Evolutionary conservation across 2,329 filamentous ascomycete species (phyloP).

Genomic region (Colletotrichum sansevieriae): DNA sequence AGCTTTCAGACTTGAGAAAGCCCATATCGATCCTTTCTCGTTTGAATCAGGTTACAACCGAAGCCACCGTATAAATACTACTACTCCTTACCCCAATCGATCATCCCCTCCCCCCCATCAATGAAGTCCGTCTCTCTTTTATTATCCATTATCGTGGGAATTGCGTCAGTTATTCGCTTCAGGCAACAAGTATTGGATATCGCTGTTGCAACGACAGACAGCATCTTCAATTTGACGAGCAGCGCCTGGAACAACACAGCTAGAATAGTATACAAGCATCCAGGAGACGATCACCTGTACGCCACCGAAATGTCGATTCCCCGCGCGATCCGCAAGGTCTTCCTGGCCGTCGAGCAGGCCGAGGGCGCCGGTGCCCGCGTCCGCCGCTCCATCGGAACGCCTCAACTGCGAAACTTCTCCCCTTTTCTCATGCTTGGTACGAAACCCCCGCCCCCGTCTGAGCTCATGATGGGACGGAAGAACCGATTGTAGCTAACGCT

Average conservation of each 20-base stretch:
- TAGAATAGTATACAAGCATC: conserved; percentile 13
- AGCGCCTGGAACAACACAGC: not conserved
- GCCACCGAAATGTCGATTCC: conserved; percentile 73
- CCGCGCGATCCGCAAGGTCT: conserved; percentile 84
- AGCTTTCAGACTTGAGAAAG: conserved; percentile 11
- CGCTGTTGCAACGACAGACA: conserved; percentile 29
- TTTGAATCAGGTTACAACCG: too few species aligned
- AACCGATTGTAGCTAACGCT: conserved; percentile 67
- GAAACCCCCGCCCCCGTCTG: conserved; percentile 53
- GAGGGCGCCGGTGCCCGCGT: conserved; percentile 92
- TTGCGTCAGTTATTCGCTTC: conserved; percentile 48
- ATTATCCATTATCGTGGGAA: conserved; percentile 48
- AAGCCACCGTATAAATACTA: conserved; percentile 20
- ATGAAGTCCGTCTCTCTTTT: conserved; percentile 51
- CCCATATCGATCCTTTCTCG: not conserved
- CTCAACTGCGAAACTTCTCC: conserved; percentile 85
- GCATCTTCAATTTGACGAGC: conserved; percentile 39
- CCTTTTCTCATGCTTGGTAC: conserved; percentile 98
- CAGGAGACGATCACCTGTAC: conserved; percentile 45
- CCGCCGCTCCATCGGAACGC: conserved; percentile 87
- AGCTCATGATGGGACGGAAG: too few species aligned
- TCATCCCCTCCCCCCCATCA: conserved; percentile 4
- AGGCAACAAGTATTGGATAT: conserved; percentile 45
- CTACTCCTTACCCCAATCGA: not conserved
- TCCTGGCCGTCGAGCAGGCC: conserved; percentile 86